phyloP scores from a whole-genome alignment of 306 rosid genomes.

The Malus sieversii region DNA sequence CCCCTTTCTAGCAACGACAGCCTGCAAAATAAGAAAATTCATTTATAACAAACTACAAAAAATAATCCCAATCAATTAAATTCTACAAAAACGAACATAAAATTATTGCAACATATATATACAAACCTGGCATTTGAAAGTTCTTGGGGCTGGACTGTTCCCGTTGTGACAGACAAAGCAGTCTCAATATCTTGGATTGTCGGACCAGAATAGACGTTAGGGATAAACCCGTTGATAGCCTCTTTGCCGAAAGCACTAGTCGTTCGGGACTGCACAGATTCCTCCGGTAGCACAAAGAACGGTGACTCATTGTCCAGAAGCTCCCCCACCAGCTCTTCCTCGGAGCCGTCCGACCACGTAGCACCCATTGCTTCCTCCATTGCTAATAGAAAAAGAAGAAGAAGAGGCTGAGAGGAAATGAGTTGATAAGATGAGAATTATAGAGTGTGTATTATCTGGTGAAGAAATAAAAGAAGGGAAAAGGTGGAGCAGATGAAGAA shows the following conservation, averaged over 20 bases:
- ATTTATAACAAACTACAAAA: neutral
- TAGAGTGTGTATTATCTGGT: neutral
- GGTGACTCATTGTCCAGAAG: constrained; percentile 64
- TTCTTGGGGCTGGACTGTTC: constrained; percentile 30
- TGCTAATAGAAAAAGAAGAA: constrained; percentile 7
- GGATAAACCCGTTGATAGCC: constrained; percentile 25
- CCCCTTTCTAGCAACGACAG: constrained; percentile 55
- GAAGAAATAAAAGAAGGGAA: constrained; percentile 21
- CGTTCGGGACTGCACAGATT: constrained; percentile 2
- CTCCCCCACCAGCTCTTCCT: constrained; percentile 66
- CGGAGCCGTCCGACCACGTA: constrained; percentile 47
- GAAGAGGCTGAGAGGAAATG: neutral
- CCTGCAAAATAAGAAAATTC: constrained; percentile 22
- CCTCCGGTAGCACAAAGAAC: constrained; percentile 30
- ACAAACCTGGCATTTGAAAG: constrained; percentile 45
- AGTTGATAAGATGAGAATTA: neutral
- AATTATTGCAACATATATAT: neutral
- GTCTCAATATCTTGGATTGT: constrained; percentile 64
- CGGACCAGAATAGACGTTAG: constrained; percentile 62
- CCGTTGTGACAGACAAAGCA: constrained; percentile 47
- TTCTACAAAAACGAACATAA: neutral
- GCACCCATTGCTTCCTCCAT: constrained; percentile 34
- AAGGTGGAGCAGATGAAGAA: constrained; percentile 60
- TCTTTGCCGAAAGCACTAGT: constrained; percentile 15
- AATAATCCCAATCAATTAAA: neutral